A percentile compares a stretch with the other conserved stretches of the same genome.
Evolutionary conservation across 257 asterid species (phyloP).

Genomic region (Przewalskia tangutica): DNA sequence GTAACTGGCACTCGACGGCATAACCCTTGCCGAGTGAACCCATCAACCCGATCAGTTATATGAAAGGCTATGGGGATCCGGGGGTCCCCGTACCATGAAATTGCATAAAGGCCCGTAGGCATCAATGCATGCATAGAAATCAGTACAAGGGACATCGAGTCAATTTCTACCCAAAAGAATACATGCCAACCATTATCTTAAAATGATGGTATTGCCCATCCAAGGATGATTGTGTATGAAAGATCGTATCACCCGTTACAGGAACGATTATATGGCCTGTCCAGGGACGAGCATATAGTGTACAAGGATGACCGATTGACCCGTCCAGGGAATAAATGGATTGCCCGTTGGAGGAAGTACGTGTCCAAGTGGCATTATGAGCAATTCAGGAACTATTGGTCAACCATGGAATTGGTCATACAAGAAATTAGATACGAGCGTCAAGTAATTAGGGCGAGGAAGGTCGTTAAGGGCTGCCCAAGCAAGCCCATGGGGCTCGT

Average conservation of each 20-base stretch:
- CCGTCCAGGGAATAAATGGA: background rate
- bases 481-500: background rate
- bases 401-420: background rate
- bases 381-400: background rate
- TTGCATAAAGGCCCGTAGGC: too few species aligned
- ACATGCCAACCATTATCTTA: background rate
- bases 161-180: too few species aligned
- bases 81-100: too few species aligned
- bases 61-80: too few species aligned
- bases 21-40: too few species aligned
- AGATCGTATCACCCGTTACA: background rate
- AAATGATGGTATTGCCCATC: background rate
- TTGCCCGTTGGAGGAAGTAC: background rate
- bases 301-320: background rate
- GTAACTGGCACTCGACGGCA: too few species aligned
- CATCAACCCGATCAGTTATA: too few species aligned
- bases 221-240: background rate
- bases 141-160: too few species aligned
- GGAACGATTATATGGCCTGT: background rate
- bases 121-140: too few species aligned
- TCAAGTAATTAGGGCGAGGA: background rate
- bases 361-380: background rate
- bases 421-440: background rate
- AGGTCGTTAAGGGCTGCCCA: background rate
- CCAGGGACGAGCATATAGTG: background rate